phyloP scores from a whole-genome alignment of 2,329 filamentous ascomycete genomes.

The Fusarium virguliforme region DNA sequence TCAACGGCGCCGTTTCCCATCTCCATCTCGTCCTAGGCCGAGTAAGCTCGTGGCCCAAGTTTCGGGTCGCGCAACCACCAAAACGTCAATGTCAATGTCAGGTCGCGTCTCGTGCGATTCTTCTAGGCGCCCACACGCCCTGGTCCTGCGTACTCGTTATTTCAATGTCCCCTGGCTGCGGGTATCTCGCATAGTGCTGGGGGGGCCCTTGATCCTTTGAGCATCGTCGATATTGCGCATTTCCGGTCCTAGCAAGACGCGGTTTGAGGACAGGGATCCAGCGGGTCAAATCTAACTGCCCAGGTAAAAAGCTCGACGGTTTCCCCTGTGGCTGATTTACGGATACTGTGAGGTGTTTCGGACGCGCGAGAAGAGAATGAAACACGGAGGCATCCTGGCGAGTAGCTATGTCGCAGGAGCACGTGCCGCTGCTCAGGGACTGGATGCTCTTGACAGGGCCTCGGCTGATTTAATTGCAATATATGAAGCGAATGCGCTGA shows the following conservation, averaged over 20 bases:
- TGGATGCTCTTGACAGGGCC: not conserved
- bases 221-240: constrained; percentile 14
- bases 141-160: not conserved
- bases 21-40: constrained; percentile 11
- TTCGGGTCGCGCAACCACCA: constrained; percentile 9
- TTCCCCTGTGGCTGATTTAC: constrained; percentile 6
- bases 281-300: not conserved
- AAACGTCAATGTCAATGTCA: not conserved
- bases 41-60: constrained; percentile 18
- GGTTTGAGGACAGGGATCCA: constrained; percentile 4
- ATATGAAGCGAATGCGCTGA: not conserved
- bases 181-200: constrained; percentile 9
- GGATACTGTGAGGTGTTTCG: constrained; percentile 8
- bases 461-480: not conserved
- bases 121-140: not conserved
- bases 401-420: not conserved
- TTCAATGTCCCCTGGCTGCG: not conserved
- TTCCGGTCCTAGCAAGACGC: constrained; percentile 1
- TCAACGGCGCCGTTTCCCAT: constrained; percentile 31
- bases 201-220: constrained; percentile 2
- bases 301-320: not conserved
- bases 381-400: not conserved
- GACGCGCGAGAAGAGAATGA: constrained; percentile 1
- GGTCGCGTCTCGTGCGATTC: not conserved
- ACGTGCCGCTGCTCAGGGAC: constrained; percentile 4